phyloP scores from a whole-genome alignment of 768 basidiomycete genomes.

The Russula sp. region DNA sequence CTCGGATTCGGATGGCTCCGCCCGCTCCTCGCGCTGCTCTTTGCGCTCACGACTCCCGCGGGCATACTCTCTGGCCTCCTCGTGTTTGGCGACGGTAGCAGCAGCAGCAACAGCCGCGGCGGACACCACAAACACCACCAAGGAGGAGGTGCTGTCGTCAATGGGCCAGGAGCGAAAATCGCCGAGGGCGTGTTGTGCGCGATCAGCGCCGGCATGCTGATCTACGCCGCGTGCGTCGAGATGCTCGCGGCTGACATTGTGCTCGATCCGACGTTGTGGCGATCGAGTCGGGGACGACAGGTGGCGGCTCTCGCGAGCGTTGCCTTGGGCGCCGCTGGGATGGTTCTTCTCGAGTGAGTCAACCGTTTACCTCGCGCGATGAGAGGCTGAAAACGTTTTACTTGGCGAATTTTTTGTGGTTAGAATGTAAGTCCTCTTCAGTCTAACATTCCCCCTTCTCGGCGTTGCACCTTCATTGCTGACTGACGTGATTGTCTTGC shows the following conservation, averaged over 20 bases:
- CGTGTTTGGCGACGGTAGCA: constrained; percentile 31
- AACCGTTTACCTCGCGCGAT: background rate
- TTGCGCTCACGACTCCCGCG: constrained; percentile 66
- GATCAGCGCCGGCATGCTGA: constrained; percentile 78
- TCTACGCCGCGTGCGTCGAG: constrained; percentile 76
- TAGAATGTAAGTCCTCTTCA: too few relatives aligned
- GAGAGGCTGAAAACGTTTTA: background rate
- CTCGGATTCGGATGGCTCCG: constrained; percentile 32
- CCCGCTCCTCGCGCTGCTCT: constrained; percentile 49
- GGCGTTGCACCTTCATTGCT: too few relatives aligned
- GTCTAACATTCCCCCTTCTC: too few relatives aligned
- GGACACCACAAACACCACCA: background rate
- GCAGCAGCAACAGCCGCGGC: background rate
- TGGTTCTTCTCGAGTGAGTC: constrained; percentile 50
- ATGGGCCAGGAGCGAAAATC: constrained; percentile 42
- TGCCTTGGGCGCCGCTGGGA: constrained; percentile 51
- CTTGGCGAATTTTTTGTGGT: background rate
- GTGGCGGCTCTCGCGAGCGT: constrained; percentile 53
- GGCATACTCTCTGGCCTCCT: constrained; percentile 58
- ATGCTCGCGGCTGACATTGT: constrained; percentile 86
- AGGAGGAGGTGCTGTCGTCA: constrained; percentile 1
- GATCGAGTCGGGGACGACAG: constrained; percentile 35
- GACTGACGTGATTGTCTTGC: too few relatives aligned
- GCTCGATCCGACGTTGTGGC: constrained; percentile 53
- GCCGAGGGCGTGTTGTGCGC: constrained; percentile 72